Percentiles rank a stretch among this genome's conserved stretches.
Conservation (phyloP, 2,329 filamentous ascomycete genomes). For the Ceratocystis huliohia region DNA sequence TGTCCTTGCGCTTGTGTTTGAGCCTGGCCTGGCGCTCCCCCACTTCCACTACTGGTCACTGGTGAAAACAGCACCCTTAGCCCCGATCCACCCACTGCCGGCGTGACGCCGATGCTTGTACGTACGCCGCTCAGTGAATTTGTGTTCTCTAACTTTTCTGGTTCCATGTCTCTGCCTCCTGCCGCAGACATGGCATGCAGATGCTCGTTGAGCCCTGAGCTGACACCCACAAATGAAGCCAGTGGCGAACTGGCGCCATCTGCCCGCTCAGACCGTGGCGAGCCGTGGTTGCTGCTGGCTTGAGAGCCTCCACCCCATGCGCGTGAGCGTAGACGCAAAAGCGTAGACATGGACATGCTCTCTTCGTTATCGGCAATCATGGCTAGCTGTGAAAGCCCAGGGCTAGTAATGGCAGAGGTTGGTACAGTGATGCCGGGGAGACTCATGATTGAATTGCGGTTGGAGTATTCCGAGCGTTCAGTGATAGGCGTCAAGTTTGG, state of each 20-base stretch:
- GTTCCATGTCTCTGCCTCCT: neutral
- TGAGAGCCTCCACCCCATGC: slow-evolving; percentile 76
- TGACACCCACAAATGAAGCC: slow-evolving; percentile 12
- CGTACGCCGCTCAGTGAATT: neutral
- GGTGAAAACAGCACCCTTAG: neutral
- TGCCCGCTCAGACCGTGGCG: slow-evolving; percentile 37
- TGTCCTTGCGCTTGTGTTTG: neutral
- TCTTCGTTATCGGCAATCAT: slow-evolving; percentile 44
- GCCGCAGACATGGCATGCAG: neutral
- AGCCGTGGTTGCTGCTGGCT: slow-evolving; percentile 46
- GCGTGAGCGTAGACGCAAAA: slow-evolving; percentile 59
- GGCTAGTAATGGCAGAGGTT: slow-evolving; percentile 43
- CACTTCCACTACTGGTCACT: neutral
- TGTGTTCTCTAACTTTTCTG: neutral
- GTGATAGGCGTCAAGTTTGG: slow-evolving; percentile 94
- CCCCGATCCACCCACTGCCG: neutral
- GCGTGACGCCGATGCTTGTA: neutral
- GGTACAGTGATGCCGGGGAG: slow-evolving; percentile 41
- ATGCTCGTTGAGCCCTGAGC: slow-evolving; percentile 15
- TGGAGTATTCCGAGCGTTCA: slow-evolving; percentile 89
- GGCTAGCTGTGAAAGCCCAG: slow-evolving; percentile 66
- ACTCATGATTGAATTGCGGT: slow-evolving; percentile 79
- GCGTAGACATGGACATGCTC: slow-evolving; percentile 58
- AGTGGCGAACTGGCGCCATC: slow-evolving; percentile 36
- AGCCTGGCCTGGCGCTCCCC: neutral